These are phyloP conservation scores for Penicillium thymicola DNA, from an alignment of 2,329 filamentous ascomycete genomes.

Conservation along the genomic window DNA sequence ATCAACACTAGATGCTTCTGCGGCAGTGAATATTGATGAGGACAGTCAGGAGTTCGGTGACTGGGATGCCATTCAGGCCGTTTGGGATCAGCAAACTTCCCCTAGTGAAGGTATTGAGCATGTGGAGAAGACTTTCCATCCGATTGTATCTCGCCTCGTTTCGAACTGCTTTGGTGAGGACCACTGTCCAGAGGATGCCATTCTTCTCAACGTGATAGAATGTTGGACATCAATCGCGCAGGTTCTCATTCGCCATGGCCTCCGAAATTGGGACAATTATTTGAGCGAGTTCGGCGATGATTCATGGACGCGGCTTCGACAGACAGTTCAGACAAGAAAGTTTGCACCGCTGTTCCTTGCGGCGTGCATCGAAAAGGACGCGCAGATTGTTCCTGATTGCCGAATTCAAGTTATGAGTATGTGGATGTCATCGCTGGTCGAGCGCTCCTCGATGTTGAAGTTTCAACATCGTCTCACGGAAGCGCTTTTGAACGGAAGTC, in stretches of 20 bases:
- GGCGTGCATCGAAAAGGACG: constrained; percentile 44
- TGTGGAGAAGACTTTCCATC: constrained; percentile 46
- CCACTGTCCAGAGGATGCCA: constrained; percentile 50
- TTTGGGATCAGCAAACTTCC: constrained; percentile 31
- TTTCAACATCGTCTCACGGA: constrained; percentile 58
- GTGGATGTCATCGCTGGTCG: constrained; percentile 56
- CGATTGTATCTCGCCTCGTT: constrained; percentile 52
- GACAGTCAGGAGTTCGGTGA: constrained; percentile 66
- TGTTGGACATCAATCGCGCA: constrained; percentile 53
- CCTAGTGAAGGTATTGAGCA: constrained; percentile 28
- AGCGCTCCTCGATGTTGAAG: constrained; percentile 59
- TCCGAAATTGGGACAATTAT: constrained; percentile 56
- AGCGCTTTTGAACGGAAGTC: constrained; percentile 51
- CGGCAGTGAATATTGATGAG: constrained; percentile 45
- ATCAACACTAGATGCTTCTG: constrained; percentile 16
- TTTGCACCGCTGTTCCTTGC: constrained; percentile 48
- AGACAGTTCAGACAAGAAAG: constrained; percentile 48
- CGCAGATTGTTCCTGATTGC: constrained; percentile 44
- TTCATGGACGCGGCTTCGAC: constrained; percentile 47
- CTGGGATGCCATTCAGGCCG: constrained; percentile 53
- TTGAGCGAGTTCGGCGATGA: constrained; percentile 53
- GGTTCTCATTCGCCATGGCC: constrained; percentile 45
- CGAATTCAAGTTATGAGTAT: constrained; percentile 49
- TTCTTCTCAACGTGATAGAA: constrained; percentile 53
- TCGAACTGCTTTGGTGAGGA: constrained; percentile 63